These are phyloP conservation scores for Auriscalpium orientale DNA, from an alignment of 768 basidiomycete species.

Conservation along the genomic window DNA sequence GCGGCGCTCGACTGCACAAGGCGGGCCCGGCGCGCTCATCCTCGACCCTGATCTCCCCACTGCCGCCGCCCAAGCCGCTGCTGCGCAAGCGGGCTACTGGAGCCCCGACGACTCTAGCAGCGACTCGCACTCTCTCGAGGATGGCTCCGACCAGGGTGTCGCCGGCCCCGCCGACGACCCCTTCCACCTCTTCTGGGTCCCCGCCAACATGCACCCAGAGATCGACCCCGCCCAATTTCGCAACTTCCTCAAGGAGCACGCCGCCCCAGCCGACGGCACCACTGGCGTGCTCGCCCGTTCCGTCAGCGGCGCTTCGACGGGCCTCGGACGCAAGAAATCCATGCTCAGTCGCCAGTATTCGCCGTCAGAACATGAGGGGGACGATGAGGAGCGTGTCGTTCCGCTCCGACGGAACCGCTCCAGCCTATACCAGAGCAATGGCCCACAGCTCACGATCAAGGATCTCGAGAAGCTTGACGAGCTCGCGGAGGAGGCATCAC, in stretches of 20 bases:
- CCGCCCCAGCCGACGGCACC: constrained; percentile 44
- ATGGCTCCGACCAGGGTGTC: constrained; percentile 29
- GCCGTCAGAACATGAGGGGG: constrained; percentile 69
- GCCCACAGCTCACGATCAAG: constrained; percentile 84
- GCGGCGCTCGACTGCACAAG: constrained; percentile 69
- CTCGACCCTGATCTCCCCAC: constrained; percentile 91
- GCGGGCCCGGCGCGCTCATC: constrained; percentile 71
- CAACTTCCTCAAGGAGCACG: constrained; percentile 90
- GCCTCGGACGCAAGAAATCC: constrained; percentile 78
- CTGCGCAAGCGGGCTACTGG: constrained; percentile 26
- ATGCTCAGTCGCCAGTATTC: constrained; percentile 94
- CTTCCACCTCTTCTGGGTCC: constrained; percentile 96
- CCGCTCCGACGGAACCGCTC: constrained; percentile 64
- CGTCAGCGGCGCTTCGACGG: constrained; percentile 34
- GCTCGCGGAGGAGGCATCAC: constrained; percentile 83
- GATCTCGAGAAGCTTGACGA: constrained; percentile 94
- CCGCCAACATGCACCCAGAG: constrained; percentile 93
- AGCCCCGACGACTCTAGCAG: constrained; percentile 34
- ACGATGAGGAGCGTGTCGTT: constrained; percentile 56
- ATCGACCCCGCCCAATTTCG: constrained; percentile 95
- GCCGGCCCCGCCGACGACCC: constrained; percentile 58
- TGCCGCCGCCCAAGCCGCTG: constrained; percentile 48
- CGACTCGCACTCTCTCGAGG: constrained; percentile 32
- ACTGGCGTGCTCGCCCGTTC: constrained; percentile 32
- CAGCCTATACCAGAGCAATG: constrained; percentile 56